Evolutionary conservation across 257 asterid genomes (phyloP).

Genomic region (Salvia miltiorrhiza): DNA sequence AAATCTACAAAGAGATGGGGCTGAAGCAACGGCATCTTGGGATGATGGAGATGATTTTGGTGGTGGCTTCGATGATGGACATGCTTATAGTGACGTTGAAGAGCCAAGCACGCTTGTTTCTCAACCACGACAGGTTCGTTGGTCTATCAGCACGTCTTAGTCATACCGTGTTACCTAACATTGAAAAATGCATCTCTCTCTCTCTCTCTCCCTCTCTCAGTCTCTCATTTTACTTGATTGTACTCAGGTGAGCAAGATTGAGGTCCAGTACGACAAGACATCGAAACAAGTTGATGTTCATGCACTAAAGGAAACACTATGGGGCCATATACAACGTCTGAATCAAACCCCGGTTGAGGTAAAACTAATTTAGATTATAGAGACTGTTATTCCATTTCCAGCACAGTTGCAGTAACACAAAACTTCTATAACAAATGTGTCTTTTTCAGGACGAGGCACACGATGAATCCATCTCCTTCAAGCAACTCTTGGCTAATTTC

Average conservation of each 20-base stretch:
- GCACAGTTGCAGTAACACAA: not conserved
- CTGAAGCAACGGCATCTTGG: constrained; percentile 65
- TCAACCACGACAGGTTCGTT: constrained; percentile 94
- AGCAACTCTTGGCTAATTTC: constrained; percentile 56
- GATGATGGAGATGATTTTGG: constrained; percentile 58
- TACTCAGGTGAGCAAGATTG: constrained; percentile 74
- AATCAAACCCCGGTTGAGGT: constrained; percentile 49
- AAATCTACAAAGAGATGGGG: constrained; percentile 46
- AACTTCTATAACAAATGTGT: not conserved
- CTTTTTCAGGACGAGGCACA: constrained; percentile 32
- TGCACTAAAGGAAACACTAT: constrained; percentile 78
- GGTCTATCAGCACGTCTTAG: constrained; percentile 1
- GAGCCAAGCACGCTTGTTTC: constrained; percentile 71
- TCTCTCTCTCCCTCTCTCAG: not conserved
- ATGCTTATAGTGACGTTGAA: constrained; percentile 53
- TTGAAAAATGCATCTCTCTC: not conserved
- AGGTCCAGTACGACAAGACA: constrained; percentile 80
- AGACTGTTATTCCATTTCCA: not conserved
- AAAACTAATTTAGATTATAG: not conserved
- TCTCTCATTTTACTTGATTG: not conserved
- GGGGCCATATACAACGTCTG: constrained; percentile 58
- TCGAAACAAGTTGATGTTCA: constrained; percentile 97
- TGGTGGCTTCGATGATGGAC: constrained; percentile 55
- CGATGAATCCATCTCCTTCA: constrained; percentile 55
- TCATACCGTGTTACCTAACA: not conserved